Conservation (phyloP, 192 early-diverging fungal species). For the Entomortierella parvispora region DNA sequence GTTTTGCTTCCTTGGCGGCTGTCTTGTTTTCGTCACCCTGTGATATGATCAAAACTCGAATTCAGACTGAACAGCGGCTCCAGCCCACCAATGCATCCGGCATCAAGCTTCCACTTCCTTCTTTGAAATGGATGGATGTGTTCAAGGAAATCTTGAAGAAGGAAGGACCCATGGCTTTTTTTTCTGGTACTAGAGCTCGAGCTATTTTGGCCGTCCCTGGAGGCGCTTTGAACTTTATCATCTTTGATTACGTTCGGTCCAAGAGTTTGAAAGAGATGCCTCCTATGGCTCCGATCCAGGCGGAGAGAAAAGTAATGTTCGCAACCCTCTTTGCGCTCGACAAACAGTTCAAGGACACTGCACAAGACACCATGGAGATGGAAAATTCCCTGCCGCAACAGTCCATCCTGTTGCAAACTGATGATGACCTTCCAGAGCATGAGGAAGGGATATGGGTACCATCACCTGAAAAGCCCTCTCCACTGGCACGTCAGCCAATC, state of each 20-base stretch:
- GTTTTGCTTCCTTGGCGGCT: conserved; percentile 32
- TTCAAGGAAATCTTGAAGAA: conserved; percentile 39
- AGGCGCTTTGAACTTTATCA: conserved; percentile 50
- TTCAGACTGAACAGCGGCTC: conserved; percentile 48
- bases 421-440: too few relatives aligned
- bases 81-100: conserved; percentile 30
- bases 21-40: conserved; percentile 31
- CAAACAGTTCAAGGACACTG: conserved; percentile 8
- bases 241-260: conserved; percentile 45
- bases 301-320: conserved; percentile 16
- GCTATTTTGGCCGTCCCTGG: conserved; percentile 36
- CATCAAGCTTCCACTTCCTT: conserved; percentile 31
- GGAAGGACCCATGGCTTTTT: conserved; percentile 41
- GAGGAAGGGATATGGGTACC: too few relatives aligned
- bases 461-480: too few relatives aligned
- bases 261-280: conserved; percentile 32
- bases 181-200: conserved; percentile 27
- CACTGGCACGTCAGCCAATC: too few relatives aligned
- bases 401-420: background rate
- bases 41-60: conserved; percentile 48
- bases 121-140: conserved; percentile 29
- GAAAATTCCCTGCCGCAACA: background rate
- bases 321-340: conserved; percentile 26
- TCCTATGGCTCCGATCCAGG: conserved; percentile 8
- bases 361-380: too few relatives aligned